phyloP scores from a whole-genome alignment of 768 basidiomycete species.

The Suillus alpinus region DNA sequence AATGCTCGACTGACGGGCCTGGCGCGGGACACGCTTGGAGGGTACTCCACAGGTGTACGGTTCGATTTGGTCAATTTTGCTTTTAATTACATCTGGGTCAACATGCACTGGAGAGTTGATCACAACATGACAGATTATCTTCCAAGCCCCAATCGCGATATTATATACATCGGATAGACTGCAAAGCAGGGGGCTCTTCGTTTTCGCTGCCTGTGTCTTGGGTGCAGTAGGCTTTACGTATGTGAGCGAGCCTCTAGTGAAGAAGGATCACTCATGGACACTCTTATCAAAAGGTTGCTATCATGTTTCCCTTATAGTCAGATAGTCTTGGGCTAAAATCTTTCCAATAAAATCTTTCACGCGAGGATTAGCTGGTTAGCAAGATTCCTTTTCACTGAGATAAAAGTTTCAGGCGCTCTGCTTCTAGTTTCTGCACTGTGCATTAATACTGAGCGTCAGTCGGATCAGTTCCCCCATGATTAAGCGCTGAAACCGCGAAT shows the following conservation, averaged over 20 bases:
- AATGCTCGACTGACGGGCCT: constrained; percentile 69
- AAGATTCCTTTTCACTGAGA: not conserved
- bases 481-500: constrained; percentile 26
- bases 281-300: constrained; percentile 31
- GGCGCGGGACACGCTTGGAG: constrained; percentile 52
- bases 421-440: constrained; percentile 59
- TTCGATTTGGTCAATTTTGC: constrained; percentile 70
- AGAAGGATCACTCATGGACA: constrained; percentile 45
- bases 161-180: constrained; percentile 54
- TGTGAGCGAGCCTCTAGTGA: constrained; percentile 40
- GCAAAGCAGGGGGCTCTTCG: constrained; percentile 45
- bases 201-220: constrained; percentile 17
- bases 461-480: constrained; percentile 28
- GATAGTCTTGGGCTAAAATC: constrained; percentile 10
- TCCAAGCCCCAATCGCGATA: constrained; percentile 58
- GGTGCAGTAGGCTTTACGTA: constrained; percentile 46
- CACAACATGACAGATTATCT: constrained; percentile 46
- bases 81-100: constrained; percentile 60
- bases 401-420: constrained; percentile 17
- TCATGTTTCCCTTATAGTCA: constrained; percentile 47
- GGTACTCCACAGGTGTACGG: constrained; percentile 56
- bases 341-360: not conserved
- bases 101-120: not conserved
- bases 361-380: not conserved
- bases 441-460: constrained; percentile 50